A percentile compares a stretch with the other conserved stretches of the same genome.
These are phyloP conservation scores for Spinacia oleracea DNA, from an alignment of 179 eudicot genomes.

Conservation along the genomic window DNA sequence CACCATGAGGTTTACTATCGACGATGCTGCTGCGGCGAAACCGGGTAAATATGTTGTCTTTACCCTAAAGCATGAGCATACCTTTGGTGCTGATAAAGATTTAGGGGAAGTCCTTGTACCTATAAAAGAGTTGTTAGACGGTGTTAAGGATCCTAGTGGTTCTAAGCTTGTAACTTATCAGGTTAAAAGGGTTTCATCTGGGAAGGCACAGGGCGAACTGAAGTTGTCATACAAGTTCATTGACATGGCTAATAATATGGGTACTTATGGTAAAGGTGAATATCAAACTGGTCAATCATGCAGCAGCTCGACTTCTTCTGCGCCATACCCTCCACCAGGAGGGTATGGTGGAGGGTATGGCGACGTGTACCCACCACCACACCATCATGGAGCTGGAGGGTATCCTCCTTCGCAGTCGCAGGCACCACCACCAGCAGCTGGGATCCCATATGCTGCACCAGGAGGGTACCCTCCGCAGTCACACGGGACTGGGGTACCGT, in stretches of 20 bases:
- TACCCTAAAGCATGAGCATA: constrained; percentile 36
- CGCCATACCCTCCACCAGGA: constrained; percentile 13
- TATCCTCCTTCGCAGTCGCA: constrained; percentile 22
- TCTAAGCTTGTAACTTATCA: constrained; percentile 34
- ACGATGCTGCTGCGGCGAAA: constrained; percentile 29
- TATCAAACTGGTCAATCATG: constrained; percentile 10
- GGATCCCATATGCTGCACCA: not conserved
- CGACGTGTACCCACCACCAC: constrained; percentile 3
- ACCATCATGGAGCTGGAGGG: not conserved
- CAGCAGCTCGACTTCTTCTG: constrained; percentile 16
- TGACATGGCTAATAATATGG: constrained; percentile 9
- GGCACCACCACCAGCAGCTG: not conserved
- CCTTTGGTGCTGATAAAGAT: constrained; percentile 49
- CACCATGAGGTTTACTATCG: constrained; percentile 38
- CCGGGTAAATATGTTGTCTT: constrained; percentile 32
- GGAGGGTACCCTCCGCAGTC: constrained; percentile 27
- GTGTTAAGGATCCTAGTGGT: constrained; percentile 27
- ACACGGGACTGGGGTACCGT: constrained; percentile 18
- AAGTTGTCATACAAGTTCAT: constrained; percentile 40
- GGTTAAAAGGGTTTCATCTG: constrained; percentile 34
- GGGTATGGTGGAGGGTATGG: constrained; percentile 10
- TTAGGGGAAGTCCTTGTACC: constrained; percentile 49
- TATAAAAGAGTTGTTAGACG: constrained; percentile 37
- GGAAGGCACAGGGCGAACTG: constrained; percentile 43
- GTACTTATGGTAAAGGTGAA: not conserved